Evolutionary conservation across 2,329 filamentous ascomycete species (phyloP), one percentile per base, ranked within the genome.

Genomic region (Epichloe sp.): DNA sequence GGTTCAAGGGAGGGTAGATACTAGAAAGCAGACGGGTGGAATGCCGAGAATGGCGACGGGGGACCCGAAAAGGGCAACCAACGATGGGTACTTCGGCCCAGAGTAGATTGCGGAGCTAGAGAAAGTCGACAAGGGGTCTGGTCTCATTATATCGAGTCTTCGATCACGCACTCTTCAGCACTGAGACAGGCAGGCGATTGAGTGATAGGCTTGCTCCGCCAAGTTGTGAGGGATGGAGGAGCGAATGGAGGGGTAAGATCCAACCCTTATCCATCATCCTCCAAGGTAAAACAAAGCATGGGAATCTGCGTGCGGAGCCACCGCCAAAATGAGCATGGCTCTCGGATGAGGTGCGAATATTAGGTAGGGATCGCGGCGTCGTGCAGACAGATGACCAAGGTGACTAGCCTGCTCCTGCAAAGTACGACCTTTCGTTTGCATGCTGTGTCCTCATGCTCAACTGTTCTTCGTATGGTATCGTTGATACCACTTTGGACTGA

Each of bases 81-180:
- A 44, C n/a, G 47, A 47, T 44, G 31, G 45, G 34, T 47, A 47
- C 44, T 15, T 49, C 19, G 37, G 19, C 47, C 36, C 36, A 21
- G 36, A 50, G 51, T 46, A 49, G 47, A 46, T 14, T 44, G 38
- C 47, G n/a, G 14, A 36, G 15, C 21, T 21, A 43, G 44, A 43
- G 14, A 36, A 50, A 43, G 34, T 42, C 12, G 31, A 43, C 51
- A 52, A 43, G 51, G 47, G 43, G 47, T 47, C 38, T 26, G 43
- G 42, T 50, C 37, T 49, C 47, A 49, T 46, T 36, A 35, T 45
- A 44, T 38, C 37, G 41, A 52, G 43, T 34, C 50, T 49, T 49
- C 46, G 50, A 45, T 52, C 50, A 44, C 35, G 46, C 50, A 52
- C 41, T 48, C 36, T 45, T 31, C 10, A n/a, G 6, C 17, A 48